Conservation (phyloP, 192 early-diverging fungal genomes). For the Coemansia sp. region DNA sequence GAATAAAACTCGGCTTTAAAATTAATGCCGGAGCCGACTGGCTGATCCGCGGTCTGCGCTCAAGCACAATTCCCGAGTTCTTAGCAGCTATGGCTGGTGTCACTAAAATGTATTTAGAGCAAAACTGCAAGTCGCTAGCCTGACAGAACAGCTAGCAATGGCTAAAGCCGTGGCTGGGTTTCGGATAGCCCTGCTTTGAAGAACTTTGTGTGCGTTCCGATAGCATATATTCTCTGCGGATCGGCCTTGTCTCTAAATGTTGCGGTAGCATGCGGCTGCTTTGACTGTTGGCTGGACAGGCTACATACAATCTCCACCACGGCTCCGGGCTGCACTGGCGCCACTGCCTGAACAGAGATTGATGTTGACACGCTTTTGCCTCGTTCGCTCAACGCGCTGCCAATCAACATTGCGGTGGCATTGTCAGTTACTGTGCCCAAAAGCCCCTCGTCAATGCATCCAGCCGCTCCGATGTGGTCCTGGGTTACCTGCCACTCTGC, state of each 20-base stretch:
- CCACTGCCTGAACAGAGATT: constrained; percentile 22
- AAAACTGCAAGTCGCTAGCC: no score
- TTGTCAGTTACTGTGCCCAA: constrained; percentile 46
- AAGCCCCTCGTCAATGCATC: constrained; percentile 36
- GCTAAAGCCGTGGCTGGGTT: constrained; percentile 19
- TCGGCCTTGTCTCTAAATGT: constrained; percentile 28
- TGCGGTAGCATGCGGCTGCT: constrained; percentile 36
- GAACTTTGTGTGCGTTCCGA: constrained; percentile 37
- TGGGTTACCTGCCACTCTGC: constrained; percentile 35
- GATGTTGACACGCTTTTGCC: constrained; percentile 32
- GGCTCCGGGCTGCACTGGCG: constrained; percentile 18
- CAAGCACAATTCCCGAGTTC: background rate
- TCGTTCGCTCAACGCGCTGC: constrained; percentile 1
- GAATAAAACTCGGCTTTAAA: background rate
- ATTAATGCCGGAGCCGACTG: background rate
- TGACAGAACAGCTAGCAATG: background rate
- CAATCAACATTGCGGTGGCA: constrained; percentile 30
- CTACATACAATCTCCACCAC: constrained; percentile 29
- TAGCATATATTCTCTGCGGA: constrained; percentile 14
- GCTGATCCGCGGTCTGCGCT: background rate
- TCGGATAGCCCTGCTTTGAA: constrained; percentile 32
- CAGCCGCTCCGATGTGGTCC: constrained; percentile 20
- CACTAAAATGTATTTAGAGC: no score
- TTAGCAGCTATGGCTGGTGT: background rate
- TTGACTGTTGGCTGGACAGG: constrained; percentile 7